phyloP scores from a whole-genome alignment of 202 grass and related monocot species.

The Setaria italica region DNA sequence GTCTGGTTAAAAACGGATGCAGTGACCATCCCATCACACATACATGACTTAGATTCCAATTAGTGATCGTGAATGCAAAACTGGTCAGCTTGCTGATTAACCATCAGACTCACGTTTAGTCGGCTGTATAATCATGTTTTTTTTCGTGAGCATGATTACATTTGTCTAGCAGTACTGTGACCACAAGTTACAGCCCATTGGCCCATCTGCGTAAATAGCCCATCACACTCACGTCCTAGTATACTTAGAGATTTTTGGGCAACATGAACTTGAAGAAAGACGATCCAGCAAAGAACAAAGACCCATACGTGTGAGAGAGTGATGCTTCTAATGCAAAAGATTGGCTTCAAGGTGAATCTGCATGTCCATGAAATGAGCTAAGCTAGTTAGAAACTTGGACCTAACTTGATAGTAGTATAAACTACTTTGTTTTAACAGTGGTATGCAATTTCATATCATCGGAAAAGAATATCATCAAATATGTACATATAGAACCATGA shows the following conservation, averaged over 20 bases:
- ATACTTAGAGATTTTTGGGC: neutral
- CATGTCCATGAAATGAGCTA: conserved; percentile 26
- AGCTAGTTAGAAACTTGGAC: conserved; percentile 1
- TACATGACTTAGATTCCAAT: neutral
- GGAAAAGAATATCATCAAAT: conserved; percentile 10
- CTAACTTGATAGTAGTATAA: neutral
- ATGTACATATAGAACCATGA: neutral
- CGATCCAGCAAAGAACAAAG: conserved; percentile 4
- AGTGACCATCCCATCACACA: neutral
- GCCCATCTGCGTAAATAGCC: neutral
- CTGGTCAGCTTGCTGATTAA: neutral
- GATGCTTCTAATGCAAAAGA: neutral
- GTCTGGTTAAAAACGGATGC: neutral
- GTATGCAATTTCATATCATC: neutral
- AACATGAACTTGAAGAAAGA: neutral
- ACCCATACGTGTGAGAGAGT: neutral
- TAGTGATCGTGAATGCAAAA: neutral
- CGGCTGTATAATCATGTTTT: neutral
- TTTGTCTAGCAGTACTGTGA: conserved; percentile 1
- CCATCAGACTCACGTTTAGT: neutral
- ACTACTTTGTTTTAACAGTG: neutral
- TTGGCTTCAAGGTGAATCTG: conserved; percentile 9
- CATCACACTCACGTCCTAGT: conserved; percentile 2
- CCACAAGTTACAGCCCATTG: neutral
- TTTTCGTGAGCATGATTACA: neutral